These are phyloP conservation scores for Torulaspora globosa DNA, from an alignment of 1,139 yeast species.

Conservation along the genomic window DNA sequence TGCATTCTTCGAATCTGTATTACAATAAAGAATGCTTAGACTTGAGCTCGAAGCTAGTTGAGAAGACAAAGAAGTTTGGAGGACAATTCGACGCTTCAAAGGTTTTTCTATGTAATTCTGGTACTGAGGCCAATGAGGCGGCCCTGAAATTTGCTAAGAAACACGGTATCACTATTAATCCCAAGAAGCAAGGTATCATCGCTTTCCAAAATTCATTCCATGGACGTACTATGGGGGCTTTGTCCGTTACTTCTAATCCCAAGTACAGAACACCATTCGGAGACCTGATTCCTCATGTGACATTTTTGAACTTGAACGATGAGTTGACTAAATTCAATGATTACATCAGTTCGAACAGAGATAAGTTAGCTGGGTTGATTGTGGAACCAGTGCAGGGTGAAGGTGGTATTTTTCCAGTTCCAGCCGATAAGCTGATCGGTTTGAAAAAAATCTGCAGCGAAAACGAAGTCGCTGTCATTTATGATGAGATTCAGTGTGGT, in stretches of 20 bases:
- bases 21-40: conserved; percentile 82
- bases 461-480: conserved; percentile 72
- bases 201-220: conserved; percentile 90
- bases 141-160: conserved; percentile 94
- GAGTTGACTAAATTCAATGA: conserved; percentile 28
- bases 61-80: conserved; percentile 61
- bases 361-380: conserved; percentile 85
- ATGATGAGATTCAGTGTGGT: conserved; percentile 97
- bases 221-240: conserved; percentile 91
- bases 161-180: conserved; percentile 55
- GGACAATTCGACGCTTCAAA: conserved; percentile 77
- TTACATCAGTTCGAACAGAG: conserved; percentile 48
- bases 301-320: conserved; percentile 35
- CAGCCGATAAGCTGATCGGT: conserved; percentile 57
- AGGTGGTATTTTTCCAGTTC: conserved; percentile 81
- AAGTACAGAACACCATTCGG: conserved; percentile 89
- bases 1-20: conserved; percentile 83
- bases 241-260: conserved; percentile 86
- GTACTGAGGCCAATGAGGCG: conserved; percentile 97
- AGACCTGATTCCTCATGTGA: conserved; percentile 84
- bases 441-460: conserved; percentile 66
- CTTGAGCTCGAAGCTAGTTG: conserved; percentile 66
- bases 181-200: conserved; percentile 66
- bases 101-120: conserved; percentile 89
- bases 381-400: conserved; percentile 98